Evolutionary conservation across 805 yeast genomes (phyloP).

Genomic region (Ogataea glucozyma): DNA sequence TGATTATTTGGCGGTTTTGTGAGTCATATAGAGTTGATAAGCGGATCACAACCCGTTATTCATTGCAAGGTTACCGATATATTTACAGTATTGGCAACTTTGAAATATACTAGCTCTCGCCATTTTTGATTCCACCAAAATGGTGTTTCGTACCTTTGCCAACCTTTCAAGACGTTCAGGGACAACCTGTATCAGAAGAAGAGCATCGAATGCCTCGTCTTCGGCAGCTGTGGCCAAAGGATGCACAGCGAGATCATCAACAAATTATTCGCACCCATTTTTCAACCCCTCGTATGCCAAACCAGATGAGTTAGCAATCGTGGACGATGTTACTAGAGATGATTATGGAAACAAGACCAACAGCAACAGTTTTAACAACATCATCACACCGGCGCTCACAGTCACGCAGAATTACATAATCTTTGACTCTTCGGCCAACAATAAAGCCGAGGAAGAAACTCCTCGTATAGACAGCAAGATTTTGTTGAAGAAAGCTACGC

Average conservation of each 20-base stretch:
- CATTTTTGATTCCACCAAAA: too few relatives aligned
- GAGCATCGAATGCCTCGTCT: constrained; percentile 14
- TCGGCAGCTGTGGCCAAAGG: constrained; percentile 12
- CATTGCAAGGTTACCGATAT: too few relatives aligned
- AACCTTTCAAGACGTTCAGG: constrained; percentile 29
- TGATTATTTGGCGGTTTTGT: too few relatives aligned
- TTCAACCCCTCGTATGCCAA: constrained; percentile 38
- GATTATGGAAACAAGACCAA: constrained; percentile 23
- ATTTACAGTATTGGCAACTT: too few relatives aligned
- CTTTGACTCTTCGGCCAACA: constrained; percentile 26
- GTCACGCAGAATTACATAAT: constrained; percentile 34
- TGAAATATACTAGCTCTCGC: too few relatives aligned
- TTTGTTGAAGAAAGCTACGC: constrained; percentile 26
- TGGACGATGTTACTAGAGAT: constrained; percentile 31
- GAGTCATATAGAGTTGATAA: too few relatives aligned
- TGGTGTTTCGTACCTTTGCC: constrained; percentile 35
- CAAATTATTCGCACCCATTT: constrained; percentile 30
- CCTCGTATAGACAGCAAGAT: constrained; percentile 20
- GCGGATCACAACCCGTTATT: too few relatives aligned
- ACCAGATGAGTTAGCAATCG: constrained; percentile 29
- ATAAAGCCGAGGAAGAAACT: constrained; percentile 20
- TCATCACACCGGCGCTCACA: constrained; percentile 29
- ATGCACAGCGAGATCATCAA: neutral
- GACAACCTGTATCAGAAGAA: constrained; percentile 14
- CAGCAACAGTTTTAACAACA: constrained; percentile 21